Evolutionary conservation across 176 grass and related monocot species (phyloP), one percentile per base, ranked within the genome.

Genomic region (Tillandsia leiboldiana): DNA sequence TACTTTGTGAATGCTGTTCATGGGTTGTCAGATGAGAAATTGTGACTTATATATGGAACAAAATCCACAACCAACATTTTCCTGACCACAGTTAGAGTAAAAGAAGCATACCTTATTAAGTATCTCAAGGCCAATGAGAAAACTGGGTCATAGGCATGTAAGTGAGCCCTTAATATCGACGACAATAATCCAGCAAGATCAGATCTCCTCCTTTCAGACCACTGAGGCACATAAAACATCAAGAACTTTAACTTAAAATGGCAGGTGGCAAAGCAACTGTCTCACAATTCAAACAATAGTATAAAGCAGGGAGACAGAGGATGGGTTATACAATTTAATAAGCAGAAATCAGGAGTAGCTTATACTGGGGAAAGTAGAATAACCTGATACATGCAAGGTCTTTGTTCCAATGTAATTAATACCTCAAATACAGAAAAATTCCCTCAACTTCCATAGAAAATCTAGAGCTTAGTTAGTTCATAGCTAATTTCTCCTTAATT

Each of bases 141-240:
- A 88, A 88, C 84, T 72, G 94, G 90, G 77, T 99, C 94, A 72
- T 93, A 93, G 72, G 94, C 94, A 66, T 93, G 87, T 79, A 99
- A 87, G 51, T 93, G 82, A 77, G 94, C 72, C 83, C 94, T 99
- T 82, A 93, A 72, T 80, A 90, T 90, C 48, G 94, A 90, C 26
- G 84, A 93, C 64, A 99, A 70, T 20, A 93, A 75, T 62, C 94
- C 94, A 82, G 94, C 89, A 82, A 99, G 89, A 75, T 93, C 84
- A 82, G 72, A 78, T 65, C 84, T 87, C 77, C 75, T 99, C 48
- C 80, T 88, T 78, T 93, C 71, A 84, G 90, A 93, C 94, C 94
- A 99, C 94, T 99, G 81, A 63, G 17, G 49, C 63, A 65, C 64
- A 77, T 66, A 62, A 72, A 75, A 84, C 28, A 65, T 74, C 11